Base-by-base conservation (phyloP, 1,284 basidiomycete genomes). In the Rhodotorula sp. region DNA sequence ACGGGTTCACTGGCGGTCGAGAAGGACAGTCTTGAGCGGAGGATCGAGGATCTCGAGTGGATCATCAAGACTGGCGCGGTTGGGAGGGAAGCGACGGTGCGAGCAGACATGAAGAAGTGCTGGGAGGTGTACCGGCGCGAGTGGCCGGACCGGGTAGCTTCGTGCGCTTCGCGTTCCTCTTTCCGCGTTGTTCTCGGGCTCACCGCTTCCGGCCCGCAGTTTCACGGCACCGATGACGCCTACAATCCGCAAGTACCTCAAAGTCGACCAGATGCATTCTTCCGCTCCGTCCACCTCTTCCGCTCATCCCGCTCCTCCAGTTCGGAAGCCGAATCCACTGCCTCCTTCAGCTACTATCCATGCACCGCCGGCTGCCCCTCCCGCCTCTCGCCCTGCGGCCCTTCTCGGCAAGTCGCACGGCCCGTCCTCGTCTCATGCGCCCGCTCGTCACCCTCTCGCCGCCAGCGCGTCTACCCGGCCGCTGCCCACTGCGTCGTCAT, bases 51-150 rank as follows among this genome's bases (percentile, higher is more conserved):
- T 50, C 82, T 93, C 30, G 91, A 93, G 77, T 82, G 80, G 28
- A 83, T 90, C 58, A 89, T 93, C 75, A 86, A 84, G 67, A 77
- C 80, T 6, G 86, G 88, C 0, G 88, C 87, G 18, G 84, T 85
- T 28, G 91, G 93, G 79, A 85, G 89, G n/a, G 90, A 85, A 77
- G 86, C 87, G 20, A 90, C 90, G 67, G 85, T 91, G 28, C 82
- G 91, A 71, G 88, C 87, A 77, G 80, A 85, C 24, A 85, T 86
- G 67, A 86, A 87, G 77, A 85, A 87, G 75, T 82, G 91, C 22
- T 92, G 90, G 78, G 87, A 88, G 65, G 87, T 87, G 0, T 93
- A 92, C 78, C 86, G 86, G 71, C 80, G 86, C 11, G 79, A 91
- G 54, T 83, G 91, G 64, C 89, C 90, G 1, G 78, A 80, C 31